Percentiles rank a stretch among this genome's conserved stretches.
phyloP scores from a whole-genome alignment of 148 eudicot genomes.

The Fagopyrum tataricum region DNA sequence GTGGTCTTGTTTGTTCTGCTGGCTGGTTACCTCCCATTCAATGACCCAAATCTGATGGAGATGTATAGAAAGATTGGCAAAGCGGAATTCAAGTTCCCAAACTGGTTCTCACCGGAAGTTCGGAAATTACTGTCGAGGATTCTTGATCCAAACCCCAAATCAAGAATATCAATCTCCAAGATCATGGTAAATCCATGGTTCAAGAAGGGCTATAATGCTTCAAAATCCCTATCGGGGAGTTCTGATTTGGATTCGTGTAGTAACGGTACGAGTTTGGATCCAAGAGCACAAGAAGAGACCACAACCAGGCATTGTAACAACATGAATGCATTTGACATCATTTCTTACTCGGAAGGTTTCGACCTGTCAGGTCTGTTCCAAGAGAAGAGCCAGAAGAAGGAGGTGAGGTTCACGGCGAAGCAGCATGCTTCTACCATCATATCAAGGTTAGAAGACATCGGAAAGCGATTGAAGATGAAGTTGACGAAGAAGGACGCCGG shows the following conservation, averaged over 20 bases:
- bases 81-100: constrained; percentile 38
- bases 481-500: constrained; percentile 42
- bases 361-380: constrained; percentile 42
- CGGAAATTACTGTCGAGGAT: constrained; percentile 33
- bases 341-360: constrained; percentile 38
- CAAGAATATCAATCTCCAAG: constrained; percentile 35
- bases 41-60: constrained; percentile 41
- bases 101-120: constrained; percentile 32
- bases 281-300: not conserved
- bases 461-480: constrained; percentile 30
- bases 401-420: constrained; percentile 28
- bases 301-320: constrained; percentile 22
- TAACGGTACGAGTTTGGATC: no score
- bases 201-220: constrained; percentile 26
- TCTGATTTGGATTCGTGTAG: not conserved
- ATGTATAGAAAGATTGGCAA: constrained; percentile 47
- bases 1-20: constrained; percentile 37
- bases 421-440: constrained; percentile 32
- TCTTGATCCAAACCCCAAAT: constrained; percentile 37
- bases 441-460: constrained; percentile 36
- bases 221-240: not conserved
- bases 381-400: constrained; percentile 37
- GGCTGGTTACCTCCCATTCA: constrained; percentile 45
- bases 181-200: constrained; percentile 44
- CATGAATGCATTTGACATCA: constrained; percentile 47